Evolutionary conservation across 441 rosid species (phyloP), one percentile per base, ranked within the genome.

Genomic region (Jatropha podagrica): DNA sequence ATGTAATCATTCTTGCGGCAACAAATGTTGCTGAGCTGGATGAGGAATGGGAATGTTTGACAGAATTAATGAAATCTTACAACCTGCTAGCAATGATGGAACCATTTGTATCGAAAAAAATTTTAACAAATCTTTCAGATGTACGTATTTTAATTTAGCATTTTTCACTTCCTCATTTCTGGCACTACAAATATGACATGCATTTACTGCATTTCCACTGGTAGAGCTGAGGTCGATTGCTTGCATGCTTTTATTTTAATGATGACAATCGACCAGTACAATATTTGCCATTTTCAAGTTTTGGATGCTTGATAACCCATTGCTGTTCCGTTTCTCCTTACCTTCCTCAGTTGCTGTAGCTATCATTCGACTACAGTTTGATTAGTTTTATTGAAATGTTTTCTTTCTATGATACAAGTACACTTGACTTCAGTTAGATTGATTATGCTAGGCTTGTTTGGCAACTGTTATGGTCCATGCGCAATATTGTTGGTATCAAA

Each of bases 21-120:
- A 87, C 97, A 77, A 94, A 90, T 77, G 64, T 81, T 55, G 56
- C 87, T 52, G 97, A 96, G 85, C 89, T 96, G 73, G 88, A 91
- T 68, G 81, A 80, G 65, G 94, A 91, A 81, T 96, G 98, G 97
- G 88, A 85, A 72, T 92, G 98, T 86, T 78, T 94, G 85, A 86
- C 84, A 4, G 93, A 92, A 73, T 74, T 87, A 8, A 76, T 84
- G 51, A 83, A 76, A 82, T 80, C 91, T 44, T 76, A 75, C 71
- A 87, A 87, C 68, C 78, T 83, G 68, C 71, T 91, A 48, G 74
- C 85, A 42, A 74, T 86, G 67, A 75, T 78, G 80, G 89, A 91
- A 80, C 91, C 89, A 77, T 90, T 81, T 71, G 74, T 79, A 32
- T 84, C 89, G 44, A 90, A 89, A 82, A 69, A 55, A 77, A 62